Percentiles rank a stretch among this genome's conserved stretches.
These are phyloP conservation scores for Pseudocercospora vitis DNA, from an alignment of 2,329 filamentous ascomycete species.

Conservation along the genomic window DNA sequence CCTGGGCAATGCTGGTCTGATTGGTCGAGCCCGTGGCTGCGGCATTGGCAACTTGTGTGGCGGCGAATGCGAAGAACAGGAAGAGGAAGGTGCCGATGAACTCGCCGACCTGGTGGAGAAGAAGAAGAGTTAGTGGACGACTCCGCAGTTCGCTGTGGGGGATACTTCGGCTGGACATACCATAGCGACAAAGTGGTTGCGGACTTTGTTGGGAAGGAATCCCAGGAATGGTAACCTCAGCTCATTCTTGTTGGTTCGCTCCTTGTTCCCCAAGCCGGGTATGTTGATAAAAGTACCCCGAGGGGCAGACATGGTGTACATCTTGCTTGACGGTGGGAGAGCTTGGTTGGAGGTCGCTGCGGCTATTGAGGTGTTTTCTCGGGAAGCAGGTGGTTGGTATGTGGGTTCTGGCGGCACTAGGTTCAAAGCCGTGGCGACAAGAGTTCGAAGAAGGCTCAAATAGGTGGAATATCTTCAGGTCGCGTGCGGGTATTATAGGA, in stretches of 20 bases:
- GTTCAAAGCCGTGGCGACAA: constrained; percentile 5
- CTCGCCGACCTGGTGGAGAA: constrained; percentile 38
- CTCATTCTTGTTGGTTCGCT: constrained; percentile 34
- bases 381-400: constrained; percentile 1
- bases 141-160: background rate
- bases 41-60: constrained; percentile 44
- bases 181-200: constrained; percentile 49
- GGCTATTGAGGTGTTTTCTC: constrained; percentile 1
- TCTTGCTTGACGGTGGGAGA: constrained; percentile 29
- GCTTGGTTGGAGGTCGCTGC: constrained; percentile 6
- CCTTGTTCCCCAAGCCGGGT: constrained; percentile 21
- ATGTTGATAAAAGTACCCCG: constrained; percentile 35
- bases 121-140: background rate
- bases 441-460: background rate
- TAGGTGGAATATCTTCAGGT: constrained; percentile 4
- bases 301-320: constrained; percentile 42
- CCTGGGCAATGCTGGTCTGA: constrained; percentile 22
- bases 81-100: constrained; percentile 48
- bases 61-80: constrained; percentile 45
- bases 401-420: constrained; percentile 5
- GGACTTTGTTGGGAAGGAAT: constrained; percentile 47
- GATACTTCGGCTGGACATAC: background rate
- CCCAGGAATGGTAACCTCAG: constrained; percentile 41
- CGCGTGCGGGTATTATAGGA: constrained; percentile 7
- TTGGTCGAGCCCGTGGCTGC: constrained; percentile 25